phyloP scores from a whole-genome alignment of 805 yeast species.

The Ogataea paraovalis region DNA sequence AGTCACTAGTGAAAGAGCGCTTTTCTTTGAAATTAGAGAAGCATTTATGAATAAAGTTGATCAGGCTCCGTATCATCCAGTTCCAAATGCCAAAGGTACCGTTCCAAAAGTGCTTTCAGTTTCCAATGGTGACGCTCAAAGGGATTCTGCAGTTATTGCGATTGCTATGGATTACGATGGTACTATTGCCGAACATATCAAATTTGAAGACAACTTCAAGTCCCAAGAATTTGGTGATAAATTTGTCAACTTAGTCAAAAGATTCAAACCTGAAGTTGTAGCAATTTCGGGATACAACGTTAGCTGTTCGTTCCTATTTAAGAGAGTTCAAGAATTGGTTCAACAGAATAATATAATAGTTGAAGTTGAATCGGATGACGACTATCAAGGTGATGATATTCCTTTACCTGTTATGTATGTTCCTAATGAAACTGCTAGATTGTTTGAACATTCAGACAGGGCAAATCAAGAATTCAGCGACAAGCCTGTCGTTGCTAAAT shows the following conservation, averaged over 20 bases:
- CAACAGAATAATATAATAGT: slow-evolving; percentile 50
- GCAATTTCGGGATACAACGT: slow-evolving; percentile 88
- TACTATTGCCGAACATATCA: slow-evolving; percentile 67
- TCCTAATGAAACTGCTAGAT: slow-evolving; percentile 88
- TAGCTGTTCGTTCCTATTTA: slow-evolving; percentile 56
- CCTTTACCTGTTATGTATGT: slow-evolving; percentile 72
- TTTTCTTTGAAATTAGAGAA: slow-evolving; percentile 67
- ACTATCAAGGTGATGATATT: slow-evolving; percentile 29
- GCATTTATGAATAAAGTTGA: slow-evolving; percentile 69
- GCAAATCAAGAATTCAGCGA: slow-evolving; percentile 80
- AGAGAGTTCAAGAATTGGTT: slow-evolving; percentile 52
- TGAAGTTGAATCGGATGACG: slow-evolving; percentile 41
- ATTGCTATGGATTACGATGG: slow-evolving; percentile 77
- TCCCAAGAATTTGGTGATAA: slow-evolving; percentile 61
- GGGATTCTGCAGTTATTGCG: slow-evolving; percentile 83
- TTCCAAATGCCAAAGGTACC: slow-evolving; percentile 72
- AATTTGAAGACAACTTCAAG: slow-evolving; percentile 72
- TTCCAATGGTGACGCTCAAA: slow-evolving; percentile 82
- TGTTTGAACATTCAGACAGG: slow-evolving; percentile 74
- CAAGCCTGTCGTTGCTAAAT: slow-evolving; percentile 72
- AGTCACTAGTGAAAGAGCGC: slow-evolving; percentile 65
- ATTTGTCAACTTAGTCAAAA: slow-evolving; percentile 55
- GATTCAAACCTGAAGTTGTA: slow-evolving; percentile 80
- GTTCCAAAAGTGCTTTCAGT: slow-evolving; percentile 79
- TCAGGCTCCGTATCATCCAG: slow-evolving; percentile 91